These are phyloP conservation scores for Stylonectria norvegica DNA, from an alignment of 2,329 filamentous ascomycete genomes.

Conservation along the genomic window DNA sequence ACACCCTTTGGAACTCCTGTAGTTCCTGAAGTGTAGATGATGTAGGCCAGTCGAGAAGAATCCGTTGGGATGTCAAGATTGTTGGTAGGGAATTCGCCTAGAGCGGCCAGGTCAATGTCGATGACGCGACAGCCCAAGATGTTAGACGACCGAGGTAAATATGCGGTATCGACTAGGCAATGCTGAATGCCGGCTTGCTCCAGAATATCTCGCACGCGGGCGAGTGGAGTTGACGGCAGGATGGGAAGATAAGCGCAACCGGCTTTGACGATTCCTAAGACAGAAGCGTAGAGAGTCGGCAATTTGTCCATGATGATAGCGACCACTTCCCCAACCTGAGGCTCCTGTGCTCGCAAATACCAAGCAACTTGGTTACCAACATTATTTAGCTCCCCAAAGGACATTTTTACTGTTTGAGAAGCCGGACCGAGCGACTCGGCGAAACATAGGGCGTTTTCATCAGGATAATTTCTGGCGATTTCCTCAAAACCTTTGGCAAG, in stretches of 20 bases:
- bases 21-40: conserved; percentile 80
- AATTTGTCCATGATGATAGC: conserved; percentile 78
- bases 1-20: conserved; percentile 80
- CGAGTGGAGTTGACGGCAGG: conserved; percentile 64
- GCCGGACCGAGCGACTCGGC: conserved; percentile 35
- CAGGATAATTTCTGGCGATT: conserved; percentile 46
- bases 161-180: conserved; percentile 41
- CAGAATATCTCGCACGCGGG: conserved; percentile 61
- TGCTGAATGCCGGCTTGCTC: conserved; percentile 51
- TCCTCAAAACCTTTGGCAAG: conserved; percentile 54
- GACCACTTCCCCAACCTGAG: conserved; percentile 56
- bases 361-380: conserved; percentile 61
- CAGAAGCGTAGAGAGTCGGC: conserved; percentile 64
- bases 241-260: conserved; percentile 80
- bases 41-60: conserved; percentile 62
- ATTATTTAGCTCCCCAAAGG: conserved; percentile 63
- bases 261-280: conserved; percentile 70
- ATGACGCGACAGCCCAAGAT: conserved; percentile 25
- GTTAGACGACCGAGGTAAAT: conserved; percentile 12
- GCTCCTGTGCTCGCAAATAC: conserved; percentile 46
- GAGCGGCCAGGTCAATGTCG: conserved; percentile 30
- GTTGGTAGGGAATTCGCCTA: conserved; percentile 28
- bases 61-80: conserved; percentile 40
- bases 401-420: conserved; percentile 43
- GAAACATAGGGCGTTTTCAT: conserved; percentile 63